Base-by-base conservation (phyloP, 352 stramenopile species). In the Thraustochytrium striatum region DNA sequence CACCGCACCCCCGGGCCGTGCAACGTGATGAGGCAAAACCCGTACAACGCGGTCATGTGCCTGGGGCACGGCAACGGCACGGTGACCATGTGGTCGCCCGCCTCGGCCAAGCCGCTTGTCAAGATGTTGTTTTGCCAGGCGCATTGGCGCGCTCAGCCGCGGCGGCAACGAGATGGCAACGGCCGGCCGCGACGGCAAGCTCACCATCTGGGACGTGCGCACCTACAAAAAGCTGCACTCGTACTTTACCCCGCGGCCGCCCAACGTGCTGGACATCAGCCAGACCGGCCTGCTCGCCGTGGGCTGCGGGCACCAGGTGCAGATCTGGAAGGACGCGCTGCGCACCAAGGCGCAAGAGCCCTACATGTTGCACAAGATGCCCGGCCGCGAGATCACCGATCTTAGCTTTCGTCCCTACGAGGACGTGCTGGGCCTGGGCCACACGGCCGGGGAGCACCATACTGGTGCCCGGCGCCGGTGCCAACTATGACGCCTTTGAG, bases 401-500 rank as follows among this genome's bases (percentile, higher is more conserved):
- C n/a, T 13, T 3, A 82, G 33, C 16, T 99, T 99, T 87, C 89
- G 95, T 44, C 95, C 96, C 1, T 98, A 96, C 82, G 96, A 99
- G 89, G 96, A 99, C 89, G 93, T 98, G 58, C 89, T 98, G 53
- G 90, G 89, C 50, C 88, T 99, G 75, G 96, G 96, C 36, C 95
- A 99, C 83, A 83, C 38, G 21, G 21, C 35, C 19, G 72, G 90
- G 41, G 85, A 94, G 25, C 86, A 91, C 85, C 1, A 91, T 99
- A 70, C 86, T 96, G 16, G 94, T 99, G 80, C 97, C 97, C 69
- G 97, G 97, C 47, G 88, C 93, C 25, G 97, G 95, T 57, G 90
- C 96, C 11, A 98, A 98, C 88, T 96, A 98, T 43, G 97, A 99
- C 85, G 95, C 94, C 28, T 97, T 95, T 82, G 95, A 98, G 82